Percentiles rank a stretch among this genome's conserved stretches.
These are phyloP conservation scores for Acmispon strigosus DNA, from an alignment of 306 rosid species.

Conservation along the genomic window DNA sequence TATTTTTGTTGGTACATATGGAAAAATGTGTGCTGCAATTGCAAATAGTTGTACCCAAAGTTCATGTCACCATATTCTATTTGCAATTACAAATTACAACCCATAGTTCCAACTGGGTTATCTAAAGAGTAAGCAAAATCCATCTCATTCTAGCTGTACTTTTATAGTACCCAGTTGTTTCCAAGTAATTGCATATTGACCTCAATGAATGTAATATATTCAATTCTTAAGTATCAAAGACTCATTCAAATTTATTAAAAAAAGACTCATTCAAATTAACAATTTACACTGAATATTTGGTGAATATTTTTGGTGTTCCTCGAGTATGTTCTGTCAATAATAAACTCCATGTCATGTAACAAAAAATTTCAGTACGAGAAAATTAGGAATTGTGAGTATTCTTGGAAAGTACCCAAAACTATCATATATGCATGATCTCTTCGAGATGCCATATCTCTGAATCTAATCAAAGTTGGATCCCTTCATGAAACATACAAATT, in stretches of 20 bases:
- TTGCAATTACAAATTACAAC: constrained; percentile 21
- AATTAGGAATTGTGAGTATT: too few species aligned
- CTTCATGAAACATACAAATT: too few species aligned
- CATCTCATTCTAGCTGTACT: constrained; percentile 38
- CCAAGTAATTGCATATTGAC: background rate
- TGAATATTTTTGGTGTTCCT: background rate
- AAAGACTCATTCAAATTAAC: background rate
- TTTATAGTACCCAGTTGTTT: constrained; percentile 1
- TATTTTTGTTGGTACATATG: too few species aligned
- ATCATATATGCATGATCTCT: too few species aligned
- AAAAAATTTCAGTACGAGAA: too few species aligned
- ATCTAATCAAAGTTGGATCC: constrained; percentile 10
- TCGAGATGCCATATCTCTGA: constrained; percentile 17
- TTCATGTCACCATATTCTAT: constrained; percentile 1
- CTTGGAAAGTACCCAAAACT: background rate
- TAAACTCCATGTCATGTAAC: background rate
- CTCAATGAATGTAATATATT: background rate
- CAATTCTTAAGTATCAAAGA: background rate
- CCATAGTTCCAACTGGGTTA: constrained; percentile 14
- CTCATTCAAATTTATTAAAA: background rate
- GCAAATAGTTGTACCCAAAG: background rate
- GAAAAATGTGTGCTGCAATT: too few species aligned
- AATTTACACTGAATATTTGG: background rate
- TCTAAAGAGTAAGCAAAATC: background rate
- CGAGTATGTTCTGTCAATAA: background rate